Conservation (phyloP, 208 protist species). For the Trypanosoma boissoni region DNA sequence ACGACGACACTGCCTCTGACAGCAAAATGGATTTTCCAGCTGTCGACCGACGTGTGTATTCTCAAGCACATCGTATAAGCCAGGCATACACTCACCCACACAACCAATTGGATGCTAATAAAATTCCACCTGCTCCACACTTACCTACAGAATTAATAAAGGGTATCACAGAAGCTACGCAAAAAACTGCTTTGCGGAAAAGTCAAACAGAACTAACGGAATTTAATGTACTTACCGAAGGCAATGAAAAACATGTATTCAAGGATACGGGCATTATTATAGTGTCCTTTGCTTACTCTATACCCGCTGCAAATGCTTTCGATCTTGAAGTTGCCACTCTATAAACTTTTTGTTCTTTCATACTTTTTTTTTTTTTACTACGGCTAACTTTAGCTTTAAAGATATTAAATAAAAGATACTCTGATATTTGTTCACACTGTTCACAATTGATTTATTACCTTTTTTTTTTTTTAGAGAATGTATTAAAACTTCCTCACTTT, state of each 20-base stretch:
- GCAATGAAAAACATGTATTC: not conserved
- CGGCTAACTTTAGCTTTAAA: no score
- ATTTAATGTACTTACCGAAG: not conserved
- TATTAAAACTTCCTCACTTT: no score
- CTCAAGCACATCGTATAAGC: slow-evolving; percentile 10
- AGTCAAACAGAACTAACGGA: not conserved
- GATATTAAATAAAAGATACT: no score
- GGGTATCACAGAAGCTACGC: not conserved
- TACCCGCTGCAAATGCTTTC: slow-evolving; percentile 20
- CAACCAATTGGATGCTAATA: not conserved
- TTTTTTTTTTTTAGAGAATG: no score
- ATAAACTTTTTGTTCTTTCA: no score
- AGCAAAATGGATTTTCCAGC: slow-evolving; percentile 20
- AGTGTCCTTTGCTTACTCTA: slow-evolving; percentile 5
- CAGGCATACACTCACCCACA: slow-evolving; percentile 13
- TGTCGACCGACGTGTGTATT: slow-evolving; percentile 17
- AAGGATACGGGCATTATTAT: slow-evolving; percentile 12
- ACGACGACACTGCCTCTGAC: no score
- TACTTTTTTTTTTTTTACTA: no score
- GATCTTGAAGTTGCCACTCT: no score
- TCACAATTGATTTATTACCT: no score
- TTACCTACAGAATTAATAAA: not conserved
- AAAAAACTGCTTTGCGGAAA: not conserved
- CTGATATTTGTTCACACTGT: no score
- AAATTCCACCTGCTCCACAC: not conserved